Evolutionary conservation across 2,329 filamentous ascomycete species (phyloP).

Genomic region (Arthroderma uncinatum): DNA sequence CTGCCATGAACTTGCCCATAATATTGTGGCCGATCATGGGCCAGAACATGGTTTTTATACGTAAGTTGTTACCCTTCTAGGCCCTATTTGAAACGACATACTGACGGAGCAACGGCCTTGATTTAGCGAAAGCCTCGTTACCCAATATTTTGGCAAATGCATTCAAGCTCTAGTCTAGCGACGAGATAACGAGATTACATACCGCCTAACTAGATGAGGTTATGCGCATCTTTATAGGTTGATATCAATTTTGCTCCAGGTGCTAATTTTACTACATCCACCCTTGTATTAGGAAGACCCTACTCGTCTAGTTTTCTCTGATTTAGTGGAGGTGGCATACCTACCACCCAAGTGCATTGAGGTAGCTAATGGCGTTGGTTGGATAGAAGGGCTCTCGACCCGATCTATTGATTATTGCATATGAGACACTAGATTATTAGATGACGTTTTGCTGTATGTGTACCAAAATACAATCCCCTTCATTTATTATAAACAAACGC

Average conservation of each 20-base stretch:
- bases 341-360: background rate
- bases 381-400: background rate
- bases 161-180: conserved; percentile 44
- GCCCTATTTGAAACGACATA: background rate
- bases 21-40: conserved; percentile 68
- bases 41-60: conserved; percentile 72
- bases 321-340: background rate
- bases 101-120: background rate
- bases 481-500: background rate
- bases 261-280: background rate
- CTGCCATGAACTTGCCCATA: conserved; percentile 92
- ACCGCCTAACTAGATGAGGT: background rate
- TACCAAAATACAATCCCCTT: too few relatives aligned
- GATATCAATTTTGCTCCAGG: background rate
- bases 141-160: conserved; percentile 65
- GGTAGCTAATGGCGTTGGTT: background rate
- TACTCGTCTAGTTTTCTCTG: background rate
- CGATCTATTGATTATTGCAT: background rate
- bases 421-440: background rate
- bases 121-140: conserved; percentile 59
- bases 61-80: conserved; percentile 16
- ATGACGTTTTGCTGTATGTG: background rate
- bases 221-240: background rate
- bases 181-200: background rate
- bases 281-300: too few relatives aligned